Conservation (phyloP, 495 filamentous ascomycete species). For the Xylaria acuta region DNA sequence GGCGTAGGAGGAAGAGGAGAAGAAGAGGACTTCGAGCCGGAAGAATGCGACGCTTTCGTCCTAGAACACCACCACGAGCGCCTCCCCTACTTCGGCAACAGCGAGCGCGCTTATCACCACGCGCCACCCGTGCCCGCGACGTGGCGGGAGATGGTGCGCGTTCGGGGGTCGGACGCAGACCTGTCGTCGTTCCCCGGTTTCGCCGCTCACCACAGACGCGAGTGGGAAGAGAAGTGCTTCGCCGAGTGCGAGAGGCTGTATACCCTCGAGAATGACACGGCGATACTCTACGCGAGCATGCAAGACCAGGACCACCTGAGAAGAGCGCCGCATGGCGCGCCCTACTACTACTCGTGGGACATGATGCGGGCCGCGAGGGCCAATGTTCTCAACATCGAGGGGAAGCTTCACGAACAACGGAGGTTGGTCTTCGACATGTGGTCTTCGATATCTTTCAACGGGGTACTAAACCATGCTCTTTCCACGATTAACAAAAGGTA, state of each 20-base stretch:
- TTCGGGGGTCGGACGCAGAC: not conserved
- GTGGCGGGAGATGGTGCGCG: conserved; percentile 24
- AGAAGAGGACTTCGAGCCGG: conserved; percentile 4
- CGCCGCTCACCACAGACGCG: not conserved
- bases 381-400: conserved; percentile 60
- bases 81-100: conserved; percentile 34
- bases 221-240: conserved; percentile 12
- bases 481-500: not conserved
- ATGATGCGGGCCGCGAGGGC: conserved; percentile 21
- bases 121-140: conserved; percentile 7
- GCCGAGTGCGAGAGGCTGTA: conserved; percentile 28
- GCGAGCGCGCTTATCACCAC: not conserved
- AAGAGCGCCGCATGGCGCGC: no score
- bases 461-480: not conserved
- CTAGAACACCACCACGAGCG: conserved; percentile 33
- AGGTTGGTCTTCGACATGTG: not conserved
- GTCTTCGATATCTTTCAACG: conserved; percentile 9
- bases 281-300: conserved; percentile 6
- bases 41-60: conserved; percentile 26
- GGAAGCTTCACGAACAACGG: conserved; percentile 50
- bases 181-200: conserved; percentile 18
- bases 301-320: no score
- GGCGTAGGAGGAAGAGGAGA: no score
- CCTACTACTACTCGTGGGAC: not conserved
- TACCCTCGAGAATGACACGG: conserved; percentile 19